Evolutionary conservation across 192 early-diverging fungal species (phyloP), one percentile per base, ranked within the genome.

Genomic region (Geosiphon pyriformis): DNA sequence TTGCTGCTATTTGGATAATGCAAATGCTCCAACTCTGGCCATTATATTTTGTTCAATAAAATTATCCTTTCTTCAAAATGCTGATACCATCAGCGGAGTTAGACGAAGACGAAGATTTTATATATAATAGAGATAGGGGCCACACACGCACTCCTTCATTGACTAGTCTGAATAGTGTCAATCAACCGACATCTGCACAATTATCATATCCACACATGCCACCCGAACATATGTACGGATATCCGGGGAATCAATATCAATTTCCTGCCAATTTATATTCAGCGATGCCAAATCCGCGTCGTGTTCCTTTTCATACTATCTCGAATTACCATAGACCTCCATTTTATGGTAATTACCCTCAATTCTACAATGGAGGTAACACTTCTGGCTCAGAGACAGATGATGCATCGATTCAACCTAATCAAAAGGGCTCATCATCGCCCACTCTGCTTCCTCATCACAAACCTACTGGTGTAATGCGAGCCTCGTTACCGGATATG

Each of bases 401-500:
- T n/a, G 31, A 57, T 31, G 29, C 18, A 11, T 8, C 26, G 7
- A 42, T 6, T 42, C 6, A 42, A 29, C 17, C 23, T 29, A 57
- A 57, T 8, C 23, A 57, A 15, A 29, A 15, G 1, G 26, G 26
- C 31, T 59, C 11, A 34, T 34, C 34, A 46, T 1, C 34, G n/a
- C 26, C 22, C 32, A 6, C 7, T 7, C 18, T 23, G 6, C 20
- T 20, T 54, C 8, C 20, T 7, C 26, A 4, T 29, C 25, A 63
- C 50, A 63, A 63, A 23, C 48, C 61, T 22, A 60, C n/a, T 46
- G 61, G 61, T n/a, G 49, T 52, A 30, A 63, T 63, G 46, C 27
- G 61, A 20, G 26, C 61, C 17, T 48, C 61, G 26, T 52, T 63
- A 52, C 61, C 61, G 6, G 61, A 63, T 26, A 63, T 63, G 61